phyloP scores from a whole-genome alignment of 257 asterid genomes.

The Ehretia macrophylla region DNA sequence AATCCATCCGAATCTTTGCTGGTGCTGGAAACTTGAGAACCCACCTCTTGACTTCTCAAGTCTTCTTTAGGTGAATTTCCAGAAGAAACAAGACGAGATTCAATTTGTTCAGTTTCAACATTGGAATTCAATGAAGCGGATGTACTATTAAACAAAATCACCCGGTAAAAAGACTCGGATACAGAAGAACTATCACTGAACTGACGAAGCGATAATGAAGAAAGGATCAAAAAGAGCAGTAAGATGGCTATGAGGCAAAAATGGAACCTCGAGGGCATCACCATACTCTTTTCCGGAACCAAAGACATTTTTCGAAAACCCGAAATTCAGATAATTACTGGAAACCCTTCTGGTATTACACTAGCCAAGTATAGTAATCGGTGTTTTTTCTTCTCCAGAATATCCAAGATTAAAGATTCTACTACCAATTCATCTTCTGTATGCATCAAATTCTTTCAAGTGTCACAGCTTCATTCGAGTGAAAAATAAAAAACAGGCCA shows the following conservation, averaged over 20 bases:
- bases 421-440: too few species aligned
- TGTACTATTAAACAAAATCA: constrained; percentile 28
- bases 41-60: constrained; percentile 6
- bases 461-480: too few species aligned
- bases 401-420: too few species aligned
- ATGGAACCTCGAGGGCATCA: constrained; percentile 44
- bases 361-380: too few species aligned
- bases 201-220: constrained; percentile 43
- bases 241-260: constrained; percentile 51
- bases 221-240: constrained; percentile 45
- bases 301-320: constrained; percentile 24
- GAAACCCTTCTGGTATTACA: too few species aligned
- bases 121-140: constrained; percentile 21
- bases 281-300: constrained; percentile 43
- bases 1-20: constrained; percentile 7
- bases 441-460: too few species aligned
- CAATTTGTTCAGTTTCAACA: neutral
- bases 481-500: too few species aligned
- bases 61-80: constrained; percentile 13
- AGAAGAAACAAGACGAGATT: neutral
- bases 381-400: too few species aligned
- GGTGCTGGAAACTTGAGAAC: constrained; percentile 5
- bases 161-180: constrained; percentile 32
- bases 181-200: constrained; percentile 30
- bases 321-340: neutral